Evolutionary conservation across 768 basidiomycete genomes (phyloP), one percentile per base, ranked within the genome.

Genomic region (Suillus ampliporus): DNA sequence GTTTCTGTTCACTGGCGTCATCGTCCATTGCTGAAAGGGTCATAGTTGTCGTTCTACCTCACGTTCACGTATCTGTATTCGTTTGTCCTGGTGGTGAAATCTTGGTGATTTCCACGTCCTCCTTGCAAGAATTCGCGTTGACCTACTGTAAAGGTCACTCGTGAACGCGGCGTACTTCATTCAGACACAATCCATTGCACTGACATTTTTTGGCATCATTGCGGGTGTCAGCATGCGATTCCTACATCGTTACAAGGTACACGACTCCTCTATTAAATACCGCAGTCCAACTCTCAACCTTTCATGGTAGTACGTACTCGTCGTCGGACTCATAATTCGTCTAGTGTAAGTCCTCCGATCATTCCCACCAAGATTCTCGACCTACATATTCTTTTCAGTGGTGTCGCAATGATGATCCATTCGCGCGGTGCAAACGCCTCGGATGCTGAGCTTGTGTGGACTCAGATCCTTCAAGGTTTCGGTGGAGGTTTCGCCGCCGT

Each of bases 61-160:
- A 88, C 89, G 1, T 89, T 78, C 74, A 86, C 88, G 11, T 92
- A 92, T 70, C 83, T 91, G 19, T 92, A 86, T 78, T 89, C 88
- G 2, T 91, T 87, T 72, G 81, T 89, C 44, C 61, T 84, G 11
- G 77, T 84, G 31, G 82, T 83, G 21, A 83, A 83, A 64, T 78
- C 80, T 44, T 84, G 85, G 85, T 79, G 65, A 46, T 66, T 64
- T 5, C 7, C 21, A 34, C 38, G 14, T 37, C 26, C 56, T 31
- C 4, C 35, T 10, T 53, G 21, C 14, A 15, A 38, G 14, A 23
- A 35, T 34, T 11, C 15, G 48, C 19, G 19, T 21, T 50, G 19
- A 43, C 26, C 11, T 60, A 67, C 69, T 73, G 34, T 34, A 17
- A 60, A 89, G 88, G 89, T 77, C 79, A 23, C 78, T 83, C 50